Evolutionary conservation across 108 stramenopile species (phyloP), one percentile per base, ranked within the genome.

Genomic region (Mayamaea pseudoterrestris): DNA sequence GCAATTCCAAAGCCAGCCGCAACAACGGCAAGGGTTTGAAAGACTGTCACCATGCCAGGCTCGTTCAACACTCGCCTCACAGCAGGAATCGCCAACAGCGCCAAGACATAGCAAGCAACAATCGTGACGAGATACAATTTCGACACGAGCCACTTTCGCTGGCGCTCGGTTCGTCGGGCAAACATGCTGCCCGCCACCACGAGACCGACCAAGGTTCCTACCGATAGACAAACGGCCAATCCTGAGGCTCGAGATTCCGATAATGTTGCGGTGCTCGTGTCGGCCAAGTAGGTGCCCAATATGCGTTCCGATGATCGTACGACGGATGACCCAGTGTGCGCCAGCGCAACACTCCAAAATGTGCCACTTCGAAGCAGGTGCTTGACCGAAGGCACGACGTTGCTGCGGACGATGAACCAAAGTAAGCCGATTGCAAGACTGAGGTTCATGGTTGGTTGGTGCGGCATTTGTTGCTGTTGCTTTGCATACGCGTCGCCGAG

Each of bases 281-380:
- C 80, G 26, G 56, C 52, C 44, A 65, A 82, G 50, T 89, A 89
- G 3, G 78, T 69, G 7, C 73, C 76, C 11, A 89, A 50, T 21
- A 89, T 61, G 5, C 79, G 69, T 42, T 75, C 77, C 0, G 77
- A 76, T 12, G 71, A 61, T 27, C 74, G 71, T 3, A 80, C 77
- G 66, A 79, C 74, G 8, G 68, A 62, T 2, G 74, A 74, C 4
- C 79, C 86, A 22, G 79, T 61, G 52, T 89, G 86, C 3, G 81
- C 86, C 27, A 80, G 49, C 8, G 86, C 76, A 14, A 89, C 66
- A 43, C 71, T 58, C 81, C 82, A 89, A 56, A 89, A 89, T 23
- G 77, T 73, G 1, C 74, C 68, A 41, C 71, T 81, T 27, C 34
- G 30, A 1, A 83, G 57, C 2, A 83, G 66, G 37, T 51, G 60